Evolutionary conservation across 768 basidiomycete species (phyloP).

Genomic region (Trametes gibbosa): DNA sequence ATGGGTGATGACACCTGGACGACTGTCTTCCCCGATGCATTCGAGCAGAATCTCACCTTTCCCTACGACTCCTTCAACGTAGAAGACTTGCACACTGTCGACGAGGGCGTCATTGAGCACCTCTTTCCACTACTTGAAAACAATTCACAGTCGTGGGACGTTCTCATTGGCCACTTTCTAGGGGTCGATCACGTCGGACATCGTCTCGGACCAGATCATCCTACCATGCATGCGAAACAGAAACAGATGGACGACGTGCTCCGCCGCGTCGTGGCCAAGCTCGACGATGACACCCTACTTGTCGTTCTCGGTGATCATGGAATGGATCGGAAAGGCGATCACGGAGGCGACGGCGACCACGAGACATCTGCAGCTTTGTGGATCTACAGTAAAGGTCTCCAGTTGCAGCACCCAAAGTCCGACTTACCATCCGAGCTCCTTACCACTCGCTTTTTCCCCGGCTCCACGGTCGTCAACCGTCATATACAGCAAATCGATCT

Average conservation of each 20-base stretch:
- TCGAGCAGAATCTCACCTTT: slow-evolving; percentile 68
- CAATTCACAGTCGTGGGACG: slow-evolving; percentile 62
- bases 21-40: slow-evolving; percentile 76
- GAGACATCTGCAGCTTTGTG: slow-evolving; percentile 88
- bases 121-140: slow-evolving; percentile 74
- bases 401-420: slow-evolving; percentile 37
- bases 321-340: slow-evolving; percentile 93
- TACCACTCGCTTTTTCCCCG: slow-evolving; percentile 59
- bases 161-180: slow-evolving; percentile 89
- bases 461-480: slow-evolving; percentile 51
- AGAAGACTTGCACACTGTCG: slow-evolving; percentile 95
- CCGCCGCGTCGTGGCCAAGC: slow-evolving; percentile 59
- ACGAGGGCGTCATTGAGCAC: slow-evolving; percentile 82
- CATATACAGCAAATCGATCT: slow-evolving; percentile 91
- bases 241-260: slow-evolving; percentile 86
- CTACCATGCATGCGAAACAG: slow-evolving; percentile 82
- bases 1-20: slow-evolving; percentile 99
- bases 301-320: slow-evolving; percentile 96
- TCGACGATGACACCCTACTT: slow-evolving; percentile 88
- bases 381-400: slow-evolving; percentile 82
- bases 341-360: slow-evolving; percentile 84
- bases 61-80: slow-evolving; percentile 98
- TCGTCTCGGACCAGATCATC: slow-evolving; percentile 86
- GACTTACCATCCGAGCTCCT: slow-evolving; percentile 49
- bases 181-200: slow-evolving; percentile 98